Evolutionary conservation across 768 basidiomycete genomes (phyloP).

Genomic region (Clavulina sp.): DNA sequence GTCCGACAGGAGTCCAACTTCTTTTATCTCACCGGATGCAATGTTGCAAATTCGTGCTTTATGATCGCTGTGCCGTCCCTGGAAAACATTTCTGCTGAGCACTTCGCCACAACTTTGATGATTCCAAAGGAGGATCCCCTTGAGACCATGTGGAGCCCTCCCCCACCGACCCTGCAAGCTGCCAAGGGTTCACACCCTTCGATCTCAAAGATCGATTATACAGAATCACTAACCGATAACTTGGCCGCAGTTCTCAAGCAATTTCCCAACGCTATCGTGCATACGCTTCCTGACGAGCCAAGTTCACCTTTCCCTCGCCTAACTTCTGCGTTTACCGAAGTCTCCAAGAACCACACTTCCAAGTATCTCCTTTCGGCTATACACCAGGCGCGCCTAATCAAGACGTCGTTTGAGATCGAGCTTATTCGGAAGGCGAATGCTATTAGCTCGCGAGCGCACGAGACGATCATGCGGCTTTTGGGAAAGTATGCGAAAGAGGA

Average conservation of each 20-base stretch:
- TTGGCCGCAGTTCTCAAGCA: slow-evolving; percentile 27
- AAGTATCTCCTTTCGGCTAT: slow-evolving; percentile 56
- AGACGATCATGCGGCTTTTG: slow-evolving; percentile 79
- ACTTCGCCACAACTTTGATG: slow-evolving; percentile 36
- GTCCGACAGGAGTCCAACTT: slow-evolving; percentile 65
- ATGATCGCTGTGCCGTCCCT: slow-evolving; percentile 18
- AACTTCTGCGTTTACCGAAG: slow-evolving; percentile 24
- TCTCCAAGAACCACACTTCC: slow-evolving; percentile 30
- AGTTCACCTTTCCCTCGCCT: slow-evolving; percentile 33
- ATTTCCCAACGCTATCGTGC: slow-evolving; percentile 40
- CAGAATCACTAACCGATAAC: slow-evolving; percentile 30
- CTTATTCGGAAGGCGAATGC: slow-evolving; percentile 63
- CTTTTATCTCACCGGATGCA: slow-evolving; percentile 69
- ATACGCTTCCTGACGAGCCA: slow-evolving; percentile 35
- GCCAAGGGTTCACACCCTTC: slow-evolving; percentile 25
- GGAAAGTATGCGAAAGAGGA: slow-evolving; percentile 50
- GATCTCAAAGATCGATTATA: slow-evolving; percentile 28
- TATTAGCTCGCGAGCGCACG: slow-evolving; percentile 81
- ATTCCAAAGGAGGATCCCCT: slow-evolving; percentile 57
- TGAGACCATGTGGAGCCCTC: slow-evolving; percentile 78
- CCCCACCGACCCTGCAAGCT: slow-evolving; percentile 51
- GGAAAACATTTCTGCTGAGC: slow-evolving; percentile 23
- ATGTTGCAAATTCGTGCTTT: slow-evolving; percentile 51
- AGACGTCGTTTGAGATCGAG: slow-evolving; percentile 55
- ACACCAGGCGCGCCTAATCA: slow-evolving; percentile 65